phyloP scores from a whole-genome alignment of 495 filamentous ascomycete genomes.

The Cladorrhinum samala region DNA sequence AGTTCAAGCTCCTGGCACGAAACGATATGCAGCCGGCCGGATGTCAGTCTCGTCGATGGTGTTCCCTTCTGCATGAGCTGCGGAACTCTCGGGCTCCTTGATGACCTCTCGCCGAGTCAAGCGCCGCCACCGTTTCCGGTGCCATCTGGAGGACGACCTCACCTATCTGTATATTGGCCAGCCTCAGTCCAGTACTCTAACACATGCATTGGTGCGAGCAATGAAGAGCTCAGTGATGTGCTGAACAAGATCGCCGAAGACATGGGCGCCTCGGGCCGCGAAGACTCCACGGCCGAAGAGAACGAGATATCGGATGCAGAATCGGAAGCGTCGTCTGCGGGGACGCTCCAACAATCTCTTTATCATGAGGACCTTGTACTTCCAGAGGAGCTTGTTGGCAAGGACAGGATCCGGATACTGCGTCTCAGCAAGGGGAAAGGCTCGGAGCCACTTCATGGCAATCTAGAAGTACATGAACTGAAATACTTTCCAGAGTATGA shows the following conservation, averaged over 20 bases:
- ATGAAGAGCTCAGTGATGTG: constrained; percentile 4
- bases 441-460: constrained; percentile 14
- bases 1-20: constrained; percentile 13
- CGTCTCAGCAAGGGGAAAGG: constrained; percentile 13
- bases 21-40: constrained; percentile 11
- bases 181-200: constrained; percentile 8
- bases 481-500: constrained; percentile 22
- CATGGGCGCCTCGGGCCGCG: not conserved
- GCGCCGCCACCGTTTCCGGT: constrained; percentile 10
- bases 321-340: not conserved
- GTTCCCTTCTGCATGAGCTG: constrained; percentile 19
- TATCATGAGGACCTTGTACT: not conserved
- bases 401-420: constrained; percentile 16
- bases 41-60: constrained; percentile 10
- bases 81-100: constrained; percentile 11
- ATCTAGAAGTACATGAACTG: constrained; percentile 8
- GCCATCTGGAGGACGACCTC: constrained; percentile 1
- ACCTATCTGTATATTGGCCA: constrained; percentile 10
- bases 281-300: not conserved
- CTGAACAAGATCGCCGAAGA: not conserved
- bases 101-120: constrained; percentile 11
- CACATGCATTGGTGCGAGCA: not conserved
- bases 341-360: not conserved
- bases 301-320: not conserved
- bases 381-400: not conserved